Evolutionary conservation across 2,329 filamentous ascomycete genomes (phyloP).

Genomic region (Cladosporium sp.): DNA sequence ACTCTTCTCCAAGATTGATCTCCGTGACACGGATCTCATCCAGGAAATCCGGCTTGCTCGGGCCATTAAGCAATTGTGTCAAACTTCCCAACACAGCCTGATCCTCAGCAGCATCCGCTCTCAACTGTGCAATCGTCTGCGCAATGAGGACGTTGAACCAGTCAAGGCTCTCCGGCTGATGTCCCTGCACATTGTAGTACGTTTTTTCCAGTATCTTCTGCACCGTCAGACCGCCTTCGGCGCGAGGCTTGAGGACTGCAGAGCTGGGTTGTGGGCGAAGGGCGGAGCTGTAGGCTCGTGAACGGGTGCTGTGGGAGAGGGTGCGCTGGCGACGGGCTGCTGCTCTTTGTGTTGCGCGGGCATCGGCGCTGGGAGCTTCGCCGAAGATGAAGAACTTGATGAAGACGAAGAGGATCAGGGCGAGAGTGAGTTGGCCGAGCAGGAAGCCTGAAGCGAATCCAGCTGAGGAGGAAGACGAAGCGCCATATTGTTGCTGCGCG

Average conservation of each 20-base stretch:
- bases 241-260: conserved; percentile 32
- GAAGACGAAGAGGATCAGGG: conserved; percentile 87
- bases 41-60: conserved; percentile 80
- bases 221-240: conserved; percentile 65
- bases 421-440: conserved; percentile 88
- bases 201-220: conserved; percentile 93
- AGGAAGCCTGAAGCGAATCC: conserved; percentile 94
- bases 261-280: conserved; percentile 35
- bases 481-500: conserved; percentile 26
- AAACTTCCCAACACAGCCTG: conserved; percentile 85
- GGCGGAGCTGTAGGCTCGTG: conserved; percentile 39
- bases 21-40: conserved; percentile 94
- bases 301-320: conserved; percentile 61
- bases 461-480: conserved; percentile 28
- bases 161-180: conserved; percentile 94
- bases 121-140: conserved; percentile 93
- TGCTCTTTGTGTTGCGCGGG: conserved; percentile 72
- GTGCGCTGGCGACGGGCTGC: conserved; percentile 72
- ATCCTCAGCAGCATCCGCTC: conserved; percentile 87
- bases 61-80: conserved; percentile 83
- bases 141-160: conserved; percentile 99
- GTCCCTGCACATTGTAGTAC: conserved; percentile 93
- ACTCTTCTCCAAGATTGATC: conserved; percentile 91
- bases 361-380: conserved; percentile 81
- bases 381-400: conserved; percentile 99